Percentiles rank a stretch among this genome's conserved stretches.
These are phyloP conservation scores for Hyphodiscus sp. DNA, from an alignment of 2,329 filamentous ascomycete genomes.

Conservation along the genomic window DNA sequence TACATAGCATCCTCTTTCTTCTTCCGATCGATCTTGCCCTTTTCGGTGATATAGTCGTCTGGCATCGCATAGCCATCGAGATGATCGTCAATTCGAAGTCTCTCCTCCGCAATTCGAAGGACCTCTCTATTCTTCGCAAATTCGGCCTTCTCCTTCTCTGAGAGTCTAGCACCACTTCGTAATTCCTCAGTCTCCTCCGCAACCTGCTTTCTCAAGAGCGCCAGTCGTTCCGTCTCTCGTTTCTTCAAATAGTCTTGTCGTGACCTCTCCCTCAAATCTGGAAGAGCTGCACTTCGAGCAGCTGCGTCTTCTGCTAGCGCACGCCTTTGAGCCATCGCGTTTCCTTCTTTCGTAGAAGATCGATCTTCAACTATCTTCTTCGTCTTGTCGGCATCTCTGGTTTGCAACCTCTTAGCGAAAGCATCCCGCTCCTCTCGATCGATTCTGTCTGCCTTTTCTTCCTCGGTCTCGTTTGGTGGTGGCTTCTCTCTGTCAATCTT, in stretches of 20 bases:
- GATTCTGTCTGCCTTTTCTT: constrained; percentile 52
- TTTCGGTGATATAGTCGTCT: constrained; percentile 91
- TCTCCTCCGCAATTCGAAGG: constrained; percentile 73
- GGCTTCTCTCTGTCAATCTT: constrained; percentile 54
- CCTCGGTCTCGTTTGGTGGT: constrained; percentile 51
- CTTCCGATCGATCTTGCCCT: constrained; percentile 79
- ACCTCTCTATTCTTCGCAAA: constrained; percentile 86
- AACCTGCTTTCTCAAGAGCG: constrained; percentile 83
- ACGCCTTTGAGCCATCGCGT: constrained; percentile 52
- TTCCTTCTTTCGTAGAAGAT: constrained; percentile 46
- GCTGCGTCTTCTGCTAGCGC: constrained; percentile 61
- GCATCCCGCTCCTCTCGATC: constrained; percentile 73
- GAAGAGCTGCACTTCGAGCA: constrained; percentile 64
- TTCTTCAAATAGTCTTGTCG: constrained; percentile 93
- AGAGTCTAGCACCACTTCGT: constrained; percentile 66
- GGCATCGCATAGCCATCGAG: constrained; percentile 89
- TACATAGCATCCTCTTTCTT: constrained; percentile 88
- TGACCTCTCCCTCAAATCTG: constrained; percentile 74
- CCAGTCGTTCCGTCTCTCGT: constrained; percentile 77
- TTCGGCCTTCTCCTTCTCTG: constrained; percentile 73
- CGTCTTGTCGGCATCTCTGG: constrained; percentile 63
- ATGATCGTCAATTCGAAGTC: constrained; percentile 83
- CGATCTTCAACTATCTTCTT: constrained; percentile 62
- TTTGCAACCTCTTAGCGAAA: constrained; percentile 68
- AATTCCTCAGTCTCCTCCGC: constrained; percentile 80